Base-by-base conservation (phyloP, 768 basidiomycete species). In the Boletus reticuloceps region DNA sequence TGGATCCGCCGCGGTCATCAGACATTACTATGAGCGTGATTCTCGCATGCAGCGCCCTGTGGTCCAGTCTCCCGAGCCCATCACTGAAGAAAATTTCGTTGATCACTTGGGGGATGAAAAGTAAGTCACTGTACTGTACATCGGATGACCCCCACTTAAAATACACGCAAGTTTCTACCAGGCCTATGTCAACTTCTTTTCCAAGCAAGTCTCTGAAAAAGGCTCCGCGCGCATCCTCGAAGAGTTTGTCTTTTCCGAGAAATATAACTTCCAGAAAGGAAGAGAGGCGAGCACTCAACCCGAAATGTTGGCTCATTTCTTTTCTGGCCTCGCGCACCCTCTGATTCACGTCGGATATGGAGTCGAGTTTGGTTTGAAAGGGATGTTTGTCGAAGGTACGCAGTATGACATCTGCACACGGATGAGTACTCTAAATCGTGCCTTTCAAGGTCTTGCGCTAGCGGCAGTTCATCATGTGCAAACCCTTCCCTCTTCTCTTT, bases 271-370 rank as follows among this genome's bases (percentile, higher is more conserved):
- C 17, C 57, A 41, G 39, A 9, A 60, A 16, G 64, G 59, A 31
- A 55, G 50, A 25, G 51, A 63, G 25, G 47, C 37, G 3, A 43
- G 39, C 0, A 5, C 54, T 3, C 75, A 79, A 25, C 82, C 81
- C 0, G 70, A 76, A 53, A 82, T 89, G 81, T 65, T 88, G 7
- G 73, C 69, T 50, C 79, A 83, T 17, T 74, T 83, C 52, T 29
- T 56, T 14, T 69, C 75, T 0, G 82, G 78, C 0, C 59, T 88
- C 20, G 5, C 88, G 3, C 88, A 89, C 59, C 77, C 86, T 0
- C 43, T 86, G 51, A 88, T 89, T 43, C 83, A 88, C 61, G 59
- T 72, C 10, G 86, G 84, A 4, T 79, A 82, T 59, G 87, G 86
- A 0, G 55, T 75, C 4, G 88, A 89, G 66, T 88, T 89, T 55